Conservation (phyloP, 106 monocot genomes). For the Platanthera guangdongensis region DNA sequence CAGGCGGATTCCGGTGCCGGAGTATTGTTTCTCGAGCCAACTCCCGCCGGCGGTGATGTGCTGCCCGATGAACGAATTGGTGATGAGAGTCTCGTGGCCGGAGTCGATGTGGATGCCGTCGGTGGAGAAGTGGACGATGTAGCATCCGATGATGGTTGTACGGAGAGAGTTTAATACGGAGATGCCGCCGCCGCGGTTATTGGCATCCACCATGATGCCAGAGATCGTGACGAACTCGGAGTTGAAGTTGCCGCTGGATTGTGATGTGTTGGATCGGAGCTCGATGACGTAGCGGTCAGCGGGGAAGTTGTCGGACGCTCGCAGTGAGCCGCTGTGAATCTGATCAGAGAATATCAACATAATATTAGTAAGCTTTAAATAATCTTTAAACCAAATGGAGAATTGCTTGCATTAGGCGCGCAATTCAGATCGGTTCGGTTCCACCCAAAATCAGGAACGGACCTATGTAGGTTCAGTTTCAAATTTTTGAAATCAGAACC, state of each 20-base stretch:
- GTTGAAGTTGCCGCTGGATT: not conserved
- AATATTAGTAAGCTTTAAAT: not conserved
- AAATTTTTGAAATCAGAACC: too few species aligned
- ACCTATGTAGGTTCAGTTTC: too few species aligned
- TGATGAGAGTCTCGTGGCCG: constrained; percentile 47
- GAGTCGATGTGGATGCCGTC: constrained; percentile 30
- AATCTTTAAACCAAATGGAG: too few species aligned
- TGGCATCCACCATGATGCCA: constrained; percentile 48
- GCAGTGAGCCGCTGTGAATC: constrained; percentile 46
- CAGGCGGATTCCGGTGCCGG: constrained; percentile 33
- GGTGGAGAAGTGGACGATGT: constrained; percentile 42
- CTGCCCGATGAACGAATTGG: constrained; percentile 37
- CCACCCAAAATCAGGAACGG: too few species aligned
- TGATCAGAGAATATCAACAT: not conserved
- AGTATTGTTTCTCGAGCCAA: constrained; percentile 27
- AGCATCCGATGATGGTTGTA: constrained; percentile 38
- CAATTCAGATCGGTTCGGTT: too few species aligned
- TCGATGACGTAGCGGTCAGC: constrained; percentile 34
- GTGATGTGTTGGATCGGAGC: constrained; percentile 19
- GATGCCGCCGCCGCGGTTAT: constrained; percentile 33
- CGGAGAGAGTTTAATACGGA: constrained; percentile 28
- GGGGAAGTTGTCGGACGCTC: constrained; percentile 36
- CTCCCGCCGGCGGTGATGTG: constrained; percentile 37
- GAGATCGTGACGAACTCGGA: constrained; percentile 60
- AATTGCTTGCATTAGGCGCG: too few species aligned